Evolutionary conservation across 2,329 filamentous ascomycete species (phyloP).

Genomic region (Albophoma yamanashiensis): DNA sequence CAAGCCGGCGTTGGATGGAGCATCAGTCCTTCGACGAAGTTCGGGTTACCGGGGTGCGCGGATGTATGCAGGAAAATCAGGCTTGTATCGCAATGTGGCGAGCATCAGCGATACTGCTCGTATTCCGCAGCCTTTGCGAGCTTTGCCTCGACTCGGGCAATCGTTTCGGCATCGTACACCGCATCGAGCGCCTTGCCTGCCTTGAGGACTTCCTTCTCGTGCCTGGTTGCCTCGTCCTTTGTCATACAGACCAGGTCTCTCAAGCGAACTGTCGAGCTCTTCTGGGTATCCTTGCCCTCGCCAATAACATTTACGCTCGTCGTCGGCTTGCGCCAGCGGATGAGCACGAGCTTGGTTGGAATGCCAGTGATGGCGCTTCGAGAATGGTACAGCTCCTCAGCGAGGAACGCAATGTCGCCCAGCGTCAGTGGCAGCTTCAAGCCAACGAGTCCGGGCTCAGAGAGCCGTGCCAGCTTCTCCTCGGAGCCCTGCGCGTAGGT

Average conservation of each 20-base stretch:
- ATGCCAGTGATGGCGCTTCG: conserved; percentile 77
- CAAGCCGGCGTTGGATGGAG: neutral
- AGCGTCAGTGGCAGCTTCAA: conserved; percentile 69
- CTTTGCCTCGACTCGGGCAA: conserved; percentile 56
- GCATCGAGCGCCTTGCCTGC: conserved; percentile 57
- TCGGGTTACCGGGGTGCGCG: neutral
- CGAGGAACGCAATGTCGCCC: conserved; percentile 75
- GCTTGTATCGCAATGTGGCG: too few species aligned
- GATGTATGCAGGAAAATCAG: neutral
- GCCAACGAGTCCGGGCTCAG: conserved; percentile 39
- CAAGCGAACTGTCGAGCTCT: conserved; percentile 56
- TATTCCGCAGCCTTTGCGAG: conserved; percentile 56
- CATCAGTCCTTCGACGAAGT: neutral
- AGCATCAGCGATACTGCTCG: conserved; percentile 35
- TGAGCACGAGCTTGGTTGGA: conserved; percentile 66
- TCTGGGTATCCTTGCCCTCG: conserved; percentile 61
- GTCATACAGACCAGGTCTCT: conserved; percentile 82
- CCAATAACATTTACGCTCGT: conserved; percentile 52
- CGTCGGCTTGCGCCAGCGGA: conserved; percentile 64
- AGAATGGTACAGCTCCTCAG: conserved; percentile 81
- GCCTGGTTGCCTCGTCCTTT: conserved; percentile 72
- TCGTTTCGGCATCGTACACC: conserved; percentile 58
- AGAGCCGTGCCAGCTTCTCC: conserved; percentile 55
- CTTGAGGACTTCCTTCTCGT: conserved; percentile 71
- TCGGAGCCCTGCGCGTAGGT: conserved; percentile 66